phyloP scores from a whole-genome alignment of 1,284 basidiomycete species.

The Apiotrichum laibachii region DNA sequence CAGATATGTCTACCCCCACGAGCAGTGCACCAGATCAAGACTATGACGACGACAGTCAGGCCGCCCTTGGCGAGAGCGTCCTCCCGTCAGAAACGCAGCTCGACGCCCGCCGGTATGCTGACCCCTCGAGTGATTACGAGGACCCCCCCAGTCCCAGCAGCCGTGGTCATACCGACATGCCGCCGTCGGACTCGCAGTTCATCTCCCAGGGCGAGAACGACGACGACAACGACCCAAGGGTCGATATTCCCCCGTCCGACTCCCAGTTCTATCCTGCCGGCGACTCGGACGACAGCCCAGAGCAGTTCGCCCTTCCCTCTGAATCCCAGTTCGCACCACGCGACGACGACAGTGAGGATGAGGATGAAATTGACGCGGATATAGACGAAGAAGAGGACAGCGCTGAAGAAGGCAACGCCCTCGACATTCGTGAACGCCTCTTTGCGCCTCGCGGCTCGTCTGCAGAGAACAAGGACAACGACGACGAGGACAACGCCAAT shows the following conservation, averaged over 20 bases:
- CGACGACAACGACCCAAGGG: too few relatives aligned
- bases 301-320: too few relatives aligned
- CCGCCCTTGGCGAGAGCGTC: background rate
- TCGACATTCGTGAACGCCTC: background rate
- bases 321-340: background rate
- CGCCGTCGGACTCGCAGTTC: background rate
- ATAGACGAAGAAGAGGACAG: background rate
- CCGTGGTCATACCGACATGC: background rate
- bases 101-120: background rate
- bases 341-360: too few relatives aligned
- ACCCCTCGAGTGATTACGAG: background rate
- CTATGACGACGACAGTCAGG: background rate
- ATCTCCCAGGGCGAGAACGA: background rate
- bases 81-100: background rate
- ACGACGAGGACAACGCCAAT: background rate
- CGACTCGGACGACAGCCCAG: background rate
- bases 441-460: background rate
- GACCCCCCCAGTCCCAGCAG: background rate
- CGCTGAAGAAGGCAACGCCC: background rate
- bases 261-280: too few relatives aligned
- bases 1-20: background rate
- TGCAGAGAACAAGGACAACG: background rate
- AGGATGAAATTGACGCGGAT: background rate
- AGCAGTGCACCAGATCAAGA: background rate
- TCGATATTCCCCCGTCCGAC: too few relatives aligned